Percentiles rank a stretch among this genome's conserved stretches.
Evolutionary conservation across 441 rosid genomes (phyloP).

Genomic region (Gossypium lobatum): DNA sequence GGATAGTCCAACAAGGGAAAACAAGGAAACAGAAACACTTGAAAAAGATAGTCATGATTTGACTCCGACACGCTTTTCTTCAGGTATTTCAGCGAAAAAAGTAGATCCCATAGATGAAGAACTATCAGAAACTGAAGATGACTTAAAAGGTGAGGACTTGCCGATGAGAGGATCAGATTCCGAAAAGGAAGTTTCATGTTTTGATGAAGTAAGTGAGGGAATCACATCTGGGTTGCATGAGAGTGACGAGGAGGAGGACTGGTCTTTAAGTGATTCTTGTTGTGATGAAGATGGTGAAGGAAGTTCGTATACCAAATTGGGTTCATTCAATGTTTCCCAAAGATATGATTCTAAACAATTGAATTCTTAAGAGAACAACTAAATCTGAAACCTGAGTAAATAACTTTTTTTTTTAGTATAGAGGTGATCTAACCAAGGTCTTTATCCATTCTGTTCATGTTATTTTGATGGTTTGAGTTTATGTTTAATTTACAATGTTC

Average conservation of each 20-base stretch:
- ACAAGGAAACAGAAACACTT: slow-evolving; percentile 20
- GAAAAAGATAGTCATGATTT: slow-evolving; percentile 18
- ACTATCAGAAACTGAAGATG: slow-evolving; percentile 31
- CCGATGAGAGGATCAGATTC: slow-evolving; percentile 34
- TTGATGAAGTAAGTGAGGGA: slow-evolving; percentile 16
- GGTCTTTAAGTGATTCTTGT: neutral
- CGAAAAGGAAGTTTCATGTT: slow-evolving; percentile 14
- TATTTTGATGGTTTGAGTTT: neutral
- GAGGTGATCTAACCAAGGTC: neutral
- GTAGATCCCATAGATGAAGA: slow-evolving; percentile 24
- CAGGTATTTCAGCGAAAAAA: slow-evolving; percentile 26
- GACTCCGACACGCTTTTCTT: slow-evolving; percentile 14
- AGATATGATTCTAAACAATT: neutral
- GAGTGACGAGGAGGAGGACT: neutral
- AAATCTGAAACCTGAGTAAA: neutral
- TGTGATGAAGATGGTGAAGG: neutral
- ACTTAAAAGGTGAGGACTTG: slow-evolving; percentile 21
- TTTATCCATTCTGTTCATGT: neutral
- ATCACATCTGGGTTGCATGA: neutral
- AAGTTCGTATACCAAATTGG: neutral
- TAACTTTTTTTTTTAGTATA: neutral
- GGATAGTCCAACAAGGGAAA: slow-evolving; percentile 30
- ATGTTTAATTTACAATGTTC: too few species aligned
- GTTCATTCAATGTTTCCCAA: neutral
- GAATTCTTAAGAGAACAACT: neutral